Conservation (phyloP, 2,329 filamentous ascomycete genomes). For the Lasiodiplodia theobromae region DNA sequence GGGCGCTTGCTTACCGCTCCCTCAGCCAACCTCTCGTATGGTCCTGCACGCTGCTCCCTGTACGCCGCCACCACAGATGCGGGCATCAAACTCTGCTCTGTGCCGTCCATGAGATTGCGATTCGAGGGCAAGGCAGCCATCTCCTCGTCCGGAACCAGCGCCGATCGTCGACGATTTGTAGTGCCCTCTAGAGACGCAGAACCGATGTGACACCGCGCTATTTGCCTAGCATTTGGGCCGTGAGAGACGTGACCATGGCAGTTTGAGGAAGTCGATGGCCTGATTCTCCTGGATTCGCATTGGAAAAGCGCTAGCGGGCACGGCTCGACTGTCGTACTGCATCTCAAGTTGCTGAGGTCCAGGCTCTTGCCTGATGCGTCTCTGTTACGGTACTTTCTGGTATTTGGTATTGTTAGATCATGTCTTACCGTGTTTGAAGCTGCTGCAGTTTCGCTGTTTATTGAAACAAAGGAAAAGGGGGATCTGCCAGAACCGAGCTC, state of each 20-base stretch:
- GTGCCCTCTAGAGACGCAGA: not conserved
- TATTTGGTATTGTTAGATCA: no score
- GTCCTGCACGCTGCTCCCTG: not conserved
- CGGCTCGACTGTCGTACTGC: no score
- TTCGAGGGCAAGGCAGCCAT: no score
- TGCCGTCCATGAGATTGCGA: no score
- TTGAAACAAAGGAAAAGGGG: no score
- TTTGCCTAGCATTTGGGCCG: not conserved
- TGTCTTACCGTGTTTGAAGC: no score
- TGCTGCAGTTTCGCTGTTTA: no score
- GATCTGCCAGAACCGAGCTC: no score
- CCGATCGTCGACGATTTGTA: not conserved
- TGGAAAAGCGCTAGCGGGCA: not conserved
- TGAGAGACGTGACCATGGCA: not conserved
- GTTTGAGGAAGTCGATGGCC: not conserved
- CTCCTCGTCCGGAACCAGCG: not conserved
- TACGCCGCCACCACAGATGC: not conserved
- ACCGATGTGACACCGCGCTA: not conserved
- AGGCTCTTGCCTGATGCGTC: no score
- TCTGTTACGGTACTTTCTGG: no score
- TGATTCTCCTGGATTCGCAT: not conserved
- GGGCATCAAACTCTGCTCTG: not conserved
- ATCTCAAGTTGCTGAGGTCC: no score
- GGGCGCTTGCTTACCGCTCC: no score
- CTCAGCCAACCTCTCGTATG: not conserved